Base-by-base conservation (phyloP, 208 protist genomes). In the Wallacemonas collosoma region DNA sequence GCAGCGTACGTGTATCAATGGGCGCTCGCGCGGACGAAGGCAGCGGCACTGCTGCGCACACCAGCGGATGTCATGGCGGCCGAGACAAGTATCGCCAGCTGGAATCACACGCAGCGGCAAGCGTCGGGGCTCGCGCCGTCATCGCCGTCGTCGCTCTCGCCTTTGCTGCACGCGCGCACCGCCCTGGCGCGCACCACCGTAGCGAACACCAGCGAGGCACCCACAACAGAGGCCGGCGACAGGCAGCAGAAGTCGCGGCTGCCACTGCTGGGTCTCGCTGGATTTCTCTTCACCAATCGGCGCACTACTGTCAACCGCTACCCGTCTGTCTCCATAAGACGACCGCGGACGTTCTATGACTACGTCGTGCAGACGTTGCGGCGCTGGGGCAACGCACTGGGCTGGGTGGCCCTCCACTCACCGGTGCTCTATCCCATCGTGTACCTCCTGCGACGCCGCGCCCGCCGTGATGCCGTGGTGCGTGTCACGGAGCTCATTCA, bases 401-500 rank as follows among this genome's bases (percentile, higher is more conserved):
- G 60, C 43, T 65, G 60, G 60, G 43, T 17, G 11, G 60, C 60
- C 5, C 60, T 65, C 11, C 60, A 65, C 60, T 51, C 60, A 35
- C 60, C 60, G 3, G 4, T 65, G 7, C 43, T 65, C 3, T 65
- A 65, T 17, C 60, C 60, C 6, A 38, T 65, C 60, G 60, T 65
- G 41, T n/a, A 26, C 17, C 40, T 65, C 40, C 41, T 17, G n/a
- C 60, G 60, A 7, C 8, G 60, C 4, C 60, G 1, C 11, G 60
- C 60, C 5, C 60, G n/a, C 4, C 60, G 40, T n/a, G 60, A 65
- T n/a, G 60, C 60, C 3, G 40, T 51, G 3, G 60, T 17, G 17
- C 38, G 60, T 7, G 60, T 65, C 41, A 50, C 43, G 60, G 60
- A 65, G 60, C 41, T 65, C 9, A 50, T 65, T 36, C 60, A 65